Evolutionary conservation across 768 basidiomycete genomes (phyloP).

Genomic region (Atractiella rhizophila): DNA sequence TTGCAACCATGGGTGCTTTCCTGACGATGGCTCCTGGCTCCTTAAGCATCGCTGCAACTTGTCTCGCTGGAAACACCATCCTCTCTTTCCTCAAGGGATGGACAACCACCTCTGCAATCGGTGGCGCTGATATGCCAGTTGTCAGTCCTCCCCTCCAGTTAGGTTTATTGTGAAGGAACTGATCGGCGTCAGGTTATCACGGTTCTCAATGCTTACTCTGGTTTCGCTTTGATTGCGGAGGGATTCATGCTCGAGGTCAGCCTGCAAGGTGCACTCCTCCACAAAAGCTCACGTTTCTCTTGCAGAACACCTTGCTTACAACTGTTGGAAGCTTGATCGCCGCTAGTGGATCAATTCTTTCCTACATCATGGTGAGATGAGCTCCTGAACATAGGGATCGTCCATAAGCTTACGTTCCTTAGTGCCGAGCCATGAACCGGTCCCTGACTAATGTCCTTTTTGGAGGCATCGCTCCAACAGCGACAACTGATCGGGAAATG

Average conservation of each 20-base stretch:
- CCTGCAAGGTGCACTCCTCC: too few relatives aligned
- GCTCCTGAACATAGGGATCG: too few relatives aligned
- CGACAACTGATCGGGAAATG: conserved; percentile 38
- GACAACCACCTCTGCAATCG: conserved; percentile 73
- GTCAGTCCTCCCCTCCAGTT: conserved; percentile 18
- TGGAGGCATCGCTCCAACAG: conserved; percentile 42
- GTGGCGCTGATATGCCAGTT: conserved; percentile 84
- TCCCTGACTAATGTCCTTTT: conserved; percentile 64
- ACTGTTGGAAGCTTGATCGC: conserved; percentile 68
- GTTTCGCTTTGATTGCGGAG: conserved; percentile 73
- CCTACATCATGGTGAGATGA: conserved; percentile 59
- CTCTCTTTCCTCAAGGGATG: conserved; percentile 58
- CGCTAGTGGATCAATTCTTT: conserved; percentile 69
- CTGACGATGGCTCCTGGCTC: conserved; percentile 40
- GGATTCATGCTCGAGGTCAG: conserved; percentile 23
- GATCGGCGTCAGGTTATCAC: conserved; percentile 35
- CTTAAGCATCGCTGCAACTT: conserved; percentile 51
- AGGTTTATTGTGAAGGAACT: neutral
- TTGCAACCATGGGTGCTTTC: conserved; percentile 50
- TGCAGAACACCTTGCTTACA: conserved; percentile 56
- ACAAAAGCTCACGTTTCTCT: too few relatives aligned
- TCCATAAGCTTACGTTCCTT: neutral
- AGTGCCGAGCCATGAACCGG: conserved; percentile 85
- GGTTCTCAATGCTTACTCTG: conserved; percentile 70
- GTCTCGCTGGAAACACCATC: conserved; percentile 42